These are phyloP conservation scores for Psidium guajava DNA, from an alignment of 345 rosid species.

Conservation along the genomic window DNA sequence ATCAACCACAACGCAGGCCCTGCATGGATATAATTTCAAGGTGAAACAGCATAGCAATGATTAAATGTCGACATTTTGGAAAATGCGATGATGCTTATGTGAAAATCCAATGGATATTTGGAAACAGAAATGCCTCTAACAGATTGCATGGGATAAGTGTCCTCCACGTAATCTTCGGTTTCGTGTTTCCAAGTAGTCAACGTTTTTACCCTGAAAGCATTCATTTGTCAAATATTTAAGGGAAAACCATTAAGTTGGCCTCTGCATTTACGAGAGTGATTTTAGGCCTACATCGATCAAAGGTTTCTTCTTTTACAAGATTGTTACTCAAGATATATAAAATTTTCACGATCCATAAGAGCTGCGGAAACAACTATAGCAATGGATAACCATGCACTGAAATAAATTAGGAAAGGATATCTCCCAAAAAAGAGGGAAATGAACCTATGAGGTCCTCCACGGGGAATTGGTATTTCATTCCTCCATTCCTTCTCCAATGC, in stretches of 20 bases:
- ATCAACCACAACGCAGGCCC: slow-evolving; percentile 77
- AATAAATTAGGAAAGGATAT: neutral
- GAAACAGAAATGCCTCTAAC: neutral
- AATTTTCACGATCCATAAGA: neutral
- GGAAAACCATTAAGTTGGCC: neutral
- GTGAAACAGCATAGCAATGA: neutral
- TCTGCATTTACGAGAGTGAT: neutral
- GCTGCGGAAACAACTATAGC: neutral
- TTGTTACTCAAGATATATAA: neutral
- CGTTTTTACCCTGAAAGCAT: neutral
- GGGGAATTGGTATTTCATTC: slow-evolving; percentile 84
- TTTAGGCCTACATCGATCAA: neutral
- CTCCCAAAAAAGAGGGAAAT: neutral
- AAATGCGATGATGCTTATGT: neutral
- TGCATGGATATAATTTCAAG: slow-evolving; percentile 10
- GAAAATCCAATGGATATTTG: neutral
- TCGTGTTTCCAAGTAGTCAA: neutral
- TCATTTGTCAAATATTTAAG: neutral
- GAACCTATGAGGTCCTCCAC: slow-evolving; percentile 97
- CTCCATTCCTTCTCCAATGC: slow-evolving; percentile 80
- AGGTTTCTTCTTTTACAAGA: neutral
- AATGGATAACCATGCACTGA: neutral
- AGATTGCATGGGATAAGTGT: neutral
- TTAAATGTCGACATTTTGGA: neutral
- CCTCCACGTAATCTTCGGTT: neutral